Percentiles rank a stretch among this genome's conserved stretches.
Evolutionary conservation across 2,329 filamentous ascomycete species (phyloP).

Genomic region (Aspergillus versicolor): DNA sequence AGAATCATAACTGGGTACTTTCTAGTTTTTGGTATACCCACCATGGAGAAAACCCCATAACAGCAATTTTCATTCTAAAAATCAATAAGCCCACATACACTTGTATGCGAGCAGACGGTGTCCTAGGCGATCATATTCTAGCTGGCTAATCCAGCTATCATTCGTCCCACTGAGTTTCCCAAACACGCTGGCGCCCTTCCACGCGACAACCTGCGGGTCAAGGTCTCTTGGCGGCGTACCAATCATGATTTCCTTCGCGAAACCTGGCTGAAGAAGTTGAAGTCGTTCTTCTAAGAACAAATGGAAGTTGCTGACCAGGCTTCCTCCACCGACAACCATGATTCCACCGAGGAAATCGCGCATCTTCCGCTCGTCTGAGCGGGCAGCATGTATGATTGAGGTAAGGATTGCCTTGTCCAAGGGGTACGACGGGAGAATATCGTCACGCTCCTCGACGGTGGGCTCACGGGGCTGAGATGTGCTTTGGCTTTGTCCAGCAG

Average conservation of each 20-base stretch:
- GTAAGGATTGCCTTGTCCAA: constrained; percentile 88
- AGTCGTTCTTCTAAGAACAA: constrained; percentile 80
- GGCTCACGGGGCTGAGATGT: constrained; percentile 40
- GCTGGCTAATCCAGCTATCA: constrained; percentile 87
- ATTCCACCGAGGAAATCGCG: constrained; percentile 86
- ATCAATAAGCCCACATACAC: constrained; percentile 61
- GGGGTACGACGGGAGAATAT: constrained; percentile 76
- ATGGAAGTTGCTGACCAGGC: constrained; percentile 76
- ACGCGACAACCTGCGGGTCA: constrained; percentile 94
- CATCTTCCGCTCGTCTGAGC: constrained; percentile 87
- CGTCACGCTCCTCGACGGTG: constrained; percentile 66
- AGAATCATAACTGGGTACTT: constrained; percentile 8
- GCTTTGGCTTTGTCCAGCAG: constrained; percentile 26
- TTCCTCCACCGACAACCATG: constrained; percentile 85
- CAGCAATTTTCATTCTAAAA: constrained; percentile 3
- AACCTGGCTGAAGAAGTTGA: constrained; percentile 62
- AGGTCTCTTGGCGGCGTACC: constrained; percentile 80
- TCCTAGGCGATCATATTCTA: constrained; percentile 86
- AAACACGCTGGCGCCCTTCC: constrained; percentile 98
- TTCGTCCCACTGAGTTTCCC: constrained; percentile 82
- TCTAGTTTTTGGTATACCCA: constrained; percentile 12
- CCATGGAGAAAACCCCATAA: constrained; percentile 5
- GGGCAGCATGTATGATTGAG: constrained; percentile 81
- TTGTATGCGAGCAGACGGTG: constrained; percentile 82
- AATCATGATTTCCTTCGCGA: constrained; percentile 66